Percentiles rank a stretch among this genome's conserved stretches.
Conservation (phyloP, 129 eudicot genomes). For the Smallanthus sonchifolius region DNA sequence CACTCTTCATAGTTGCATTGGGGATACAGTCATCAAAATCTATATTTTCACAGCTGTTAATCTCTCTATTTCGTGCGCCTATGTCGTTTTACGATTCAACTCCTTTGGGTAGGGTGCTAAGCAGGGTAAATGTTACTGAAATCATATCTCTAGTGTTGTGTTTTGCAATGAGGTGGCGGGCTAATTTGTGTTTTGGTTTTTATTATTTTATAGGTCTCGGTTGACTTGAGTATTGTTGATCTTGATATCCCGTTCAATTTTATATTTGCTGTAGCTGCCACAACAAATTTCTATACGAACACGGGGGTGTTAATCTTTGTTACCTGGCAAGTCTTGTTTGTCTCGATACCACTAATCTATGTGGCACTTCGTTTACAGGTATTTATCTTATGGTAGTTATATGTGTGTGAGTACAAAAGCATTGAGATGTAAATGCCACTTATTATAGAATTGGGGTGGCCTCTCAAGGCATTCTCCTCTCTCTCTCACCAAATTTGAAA, state of each 20-base stretch:
- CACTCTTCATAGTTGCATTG: conserved; percentile 54
- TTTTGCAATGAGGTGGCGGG: not conserved
- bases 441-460: not conserved
- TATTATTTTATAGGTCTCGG: conserved; percentile 53
- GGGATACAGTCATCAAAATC: conserved; percentile 80
- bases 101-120: conserved; percentile 93
- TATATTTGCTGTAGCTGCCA: conserved; percentile 50
- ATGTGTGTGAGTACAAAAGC: too few species aligned
- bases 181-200: conserved; percentile 5
- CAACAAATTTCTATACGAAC: conserved; percentile 50
- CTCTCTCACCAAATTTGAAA: not conserved
- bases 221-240: conserved; percentile 92
- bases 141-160: conserved; percentile 1
- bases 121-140: conserved; percentile 52
- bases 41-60: conserved; percentile 61
- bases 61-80: conserved; percentile 91
- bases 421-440: not conserved
- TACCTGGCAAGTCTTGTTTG: conserved; percentile 89
- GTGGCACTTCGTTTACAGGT: conserved; percentile 84
- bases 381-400: not conserved
- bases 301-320: conserved; percentile 65
- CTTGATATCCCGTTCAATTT: conserved; percentile 78
- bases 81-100: conserved; percentile 98
- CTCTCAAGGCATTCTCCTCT: not conserved
- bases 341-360: conserved; percentile 63